These are phyloP conservation scores for Beta macrorhiza DNA, from an alignment of 179 eudicot species.

Conservation along the genomic window DNA sequence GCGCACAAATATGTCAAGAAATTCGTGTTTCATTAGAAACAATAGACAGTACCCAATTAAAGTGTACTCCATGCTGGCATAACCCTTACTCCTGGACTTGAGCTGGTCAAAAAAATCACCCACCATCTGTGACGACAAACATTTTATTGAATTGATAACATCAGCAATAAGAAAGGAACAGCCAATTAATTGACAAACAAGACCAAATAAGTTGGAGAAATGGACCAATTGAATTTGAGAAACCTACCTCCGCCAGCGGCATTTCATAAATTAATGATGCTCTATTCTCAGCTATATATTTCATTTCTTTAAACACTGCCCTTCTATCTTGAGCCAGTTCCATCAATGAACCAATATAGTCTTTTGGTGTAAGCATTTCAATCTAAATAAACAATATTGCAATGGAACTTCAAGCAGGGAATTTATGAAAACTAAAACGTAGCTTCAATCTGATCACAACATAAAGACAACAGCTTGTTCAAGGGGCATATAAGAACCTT, in stretches of 20 bases:
- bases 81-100: conserved; percentile 95
- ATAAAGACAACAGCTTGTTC: conserved; percentile 7
- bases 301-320: conserved; percentile 94
- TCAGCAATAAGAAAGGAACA: neutral
- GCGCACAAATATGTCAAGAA: neutral
- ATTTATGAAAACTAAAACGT: neutral
- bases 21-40: neutral
- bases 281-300: conserved; percentile 74
- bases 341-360: conserved; percentile 92
- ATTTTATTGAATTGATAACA: neutral
- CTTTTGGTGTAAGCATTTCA: conserved; percentile 93
- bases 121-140: conserved; percentile 66
- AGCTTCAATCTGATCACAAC: neutral
- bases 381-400: conserved; percentile 47
- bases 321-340: conserved; percentile 96
- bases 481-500: conserved; percentile 48
- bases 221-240: conserved; percentile 4
- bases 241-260: conserved; percentile 88
- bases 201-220: neutral
- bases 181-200: conserved; percentile 4
- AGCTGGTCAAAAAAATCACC: conserved; percentile 99
- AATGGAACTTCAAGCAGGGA: conserved; percentile 1
- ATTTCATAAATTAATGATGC: conserved; percentile 70
- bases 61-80: conserved; percentile 96
- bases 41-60: conserved; percentile 61